These are phyloP conservation scores for Xenosphaeropsis pyriputrescens DNA, from an alignment of 2,329 filamentous ascomycete genomes.

Conservation along the genomic window DNA sequence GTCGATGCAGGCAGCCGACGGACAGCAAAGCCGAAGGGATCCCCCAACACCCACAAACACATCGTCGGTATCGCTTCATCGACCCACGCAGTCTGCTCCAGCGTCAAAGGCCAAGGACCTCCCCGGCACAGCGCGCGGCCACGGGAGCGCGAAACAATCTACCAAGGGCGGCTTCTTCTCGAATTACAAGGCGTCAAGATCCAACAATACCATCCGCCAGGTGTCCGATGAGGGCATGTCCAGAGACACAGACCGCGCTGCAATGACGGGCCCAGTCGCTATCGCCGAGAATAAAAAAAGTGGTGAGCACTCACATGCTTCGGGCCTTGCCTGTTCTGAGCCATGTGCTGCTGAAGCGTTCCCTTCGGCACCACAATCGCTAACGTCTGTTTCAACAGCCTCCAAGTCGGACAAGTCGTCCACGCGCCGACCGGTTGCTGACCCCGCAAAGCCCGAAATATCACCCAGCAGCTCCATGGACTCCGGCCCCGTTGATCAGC, in stretches of 20 bases:
- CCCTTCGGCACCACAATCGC: conserved; percentile 1
- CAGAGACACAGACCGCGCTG: conserved; percentile 16
- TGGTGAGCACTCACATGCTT: conserved; percentile 13
- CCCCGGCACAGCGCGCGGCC: not conserved
- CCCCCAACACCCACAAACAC: not conserved
- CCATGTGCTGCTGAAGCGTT: not conserved
- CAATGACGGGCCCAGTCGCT: conserved; percentile 14
- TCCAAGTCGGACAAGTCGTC: conserved; percentile 9
- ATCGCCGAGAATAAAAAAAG: conserved; percentile 14
- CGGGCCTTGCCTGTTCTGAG: conserved; percentile 4
- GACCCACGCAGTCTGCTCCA: not conserved
- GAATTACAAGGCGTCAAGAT: conserved; percentile 30
- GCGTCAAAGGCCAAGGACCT: not conserved
- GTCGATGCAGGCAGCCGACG: not conserved
- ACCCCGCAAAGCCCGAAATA: conserved; percentile 12
- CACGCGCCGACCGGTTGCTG: conserved; percentile 14
- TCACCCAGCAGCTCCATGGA: conserved; percentile 8
- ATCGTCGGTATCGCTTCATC: not conserved
- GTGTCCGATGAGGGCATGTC: conserved; percentile 18
- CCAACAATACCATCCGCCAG: conserved; percentile 22
- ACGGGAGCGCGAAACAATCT: not conserved
- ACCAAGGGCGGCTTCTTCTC: conserved; percentile 23
- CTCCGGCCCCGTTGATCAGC: conserved; percentile 2
- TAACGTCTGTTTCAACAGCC: conserved; percentile 9
- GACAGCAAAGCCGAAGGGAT: not conserved